Base-by-base conservation (phyloP, 2,329 filamentous ascomycete species). In the Pseudogymnoascus sp. region DNA sequence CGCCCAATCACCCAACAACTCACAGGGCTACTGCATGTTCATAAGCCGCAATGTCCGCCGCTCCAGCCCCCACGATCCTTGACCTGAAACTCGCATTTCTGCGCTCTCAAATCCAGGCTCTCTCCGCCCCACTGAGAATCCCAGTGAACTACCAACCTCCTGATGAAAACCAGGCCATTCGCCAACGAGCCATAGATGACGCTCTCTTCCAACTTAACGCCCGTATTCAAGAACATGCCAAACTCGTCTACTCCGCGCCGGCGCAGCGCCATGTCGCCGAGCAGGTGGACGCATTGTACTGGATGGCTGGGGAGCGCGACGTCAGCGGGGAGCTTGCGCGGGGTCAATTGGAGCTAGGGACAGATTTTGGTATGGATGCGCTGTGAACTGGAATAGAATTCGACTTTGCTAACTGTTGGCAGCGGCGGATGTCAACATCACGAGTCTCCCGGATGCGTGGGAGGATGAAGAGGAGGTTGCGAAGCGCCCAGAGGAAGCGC, bases 251-350 rank as follows among this genome's bases (percentile, higher is more conserved):
- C 71, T 81, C 85, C 14, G 82, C 86, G 0, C 86, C 88, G 68
- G 86, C 88, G n/a, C 84, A 82, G 60, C 82, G 88, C 37, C 86
- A 89, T 69, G 82, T 91, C 16, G 87, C 88, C 1, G 87, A 90
- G 76, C 88, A 91, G 75, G 85, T 91, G 43, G 86, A 89, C 73
- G 75, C 75, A 58, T 75, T 89, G 49, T 91, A 90, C 72, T 81
- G 81, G 73, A 75, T 77, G 43, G 75, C 76, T 1, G 80, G 76
- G 5, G 77, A 78, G 45, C 71, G 72, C 16, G 70, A 67, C 0
- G 67, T 68, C 3, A 60, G 70, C 70, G 1, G 65, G 67, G 11
- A 64, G 67, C 1, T 68, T 62, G 0, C 74, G 74, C 5, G 75
- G 76, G 12, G 75, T 75, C 4, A 78, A 80, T 21, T 55, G 40